Percentiles rank a stretch among this genome's conserved stretches.
Evolutionary conservation across 139 green algal species (phyloP).

Genomic region (Chlorella sp.): DNA sequence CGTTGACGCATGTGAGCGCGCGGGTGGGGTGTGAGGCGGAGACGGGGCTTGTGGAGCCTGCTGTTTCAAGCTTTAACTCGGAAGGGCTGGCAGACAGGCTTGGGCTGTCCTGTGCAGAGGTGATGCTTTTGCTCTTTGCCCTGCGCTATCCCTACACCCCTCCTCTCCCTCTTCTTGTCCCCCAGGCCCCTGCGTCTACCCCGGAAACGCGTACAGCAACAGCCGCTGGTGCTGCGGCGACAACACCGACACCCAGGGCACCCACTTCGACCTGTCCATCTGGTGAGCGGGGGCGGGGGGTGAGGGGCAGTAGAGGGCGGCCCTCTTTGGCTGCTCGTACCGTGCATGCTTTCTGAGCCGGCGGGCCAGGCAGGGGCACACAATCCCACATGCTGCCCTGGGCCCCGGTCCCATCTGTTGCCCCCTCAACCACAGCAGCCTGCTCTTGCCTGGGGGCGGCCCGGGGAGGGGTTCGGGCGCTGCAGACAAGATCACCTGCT

Average conservation of each 20-base stretch:
- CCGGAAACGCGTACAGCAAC: constrained; percentile 48
- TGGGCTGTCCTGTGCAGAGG: not conserved
- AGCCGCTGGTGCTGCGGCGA: constrained; percentile 58
- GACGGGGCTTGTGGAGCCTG: not conserved
- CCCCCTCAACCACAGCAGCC: no score
- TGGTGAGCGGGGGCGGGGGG: constrained; percentile 3
- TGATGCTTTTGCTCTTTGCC: not conserved
- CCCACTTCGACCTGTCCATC: constrained; percentile 45
- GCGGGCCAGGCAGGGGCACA: no score
- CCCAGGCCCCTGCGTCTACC: constrained; percentile 49
- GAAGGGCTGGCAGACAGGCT: no score
- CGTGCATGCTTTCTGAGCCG: no score
- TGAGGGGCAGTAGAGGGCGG: no score
- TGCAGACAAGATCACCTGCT: no score
- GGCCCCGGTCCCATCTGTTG: no score
- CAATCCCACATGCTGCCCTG: no score
- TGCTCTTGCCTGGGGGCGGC: no score
- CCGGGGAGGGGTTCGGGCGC: no score
- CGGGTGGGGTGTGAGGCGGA: not conserved
- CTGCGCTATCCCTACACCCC: no score
- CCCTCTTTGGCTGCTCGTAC: no score
- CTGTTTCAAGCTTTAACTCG: not conserved
- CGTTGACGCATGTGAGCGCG: constrained; percentile 40
- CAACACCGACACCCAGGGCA: constrained; percentile 10
- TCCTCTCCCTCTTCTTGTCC: not conserved